A percentile compares a stretch with the other conserved stretches of the same genome.
Evolutionary conservation across 1,139 yeast genomes (phyloP).

Genomic region (Suhomyces guaymorum): DNA sequence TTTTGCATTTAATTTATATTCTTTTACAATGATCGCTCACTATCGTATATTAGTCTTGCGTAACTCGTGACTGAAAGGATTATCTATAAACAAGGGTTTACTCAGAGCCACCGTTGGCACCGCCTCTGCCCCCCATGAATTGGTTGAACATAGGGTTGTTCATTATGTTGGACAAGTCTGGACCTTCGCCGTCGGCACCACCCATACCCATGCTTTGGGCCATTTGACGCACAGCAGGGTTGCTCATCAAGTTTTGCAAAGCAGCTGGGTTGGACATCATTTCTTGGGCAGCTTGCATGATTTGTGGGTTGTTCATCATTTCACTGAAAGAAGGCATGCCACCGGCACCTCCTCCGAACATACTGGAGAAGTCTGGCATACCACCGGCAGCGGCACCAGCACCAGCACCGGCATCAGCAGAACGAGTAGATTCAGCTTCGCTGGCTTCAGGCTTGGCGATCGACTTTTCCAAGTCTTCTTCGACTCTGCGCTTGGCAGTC

Average conservation of each 20-base stretch:
- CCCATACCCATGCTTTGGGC: conserved; percentile 69
- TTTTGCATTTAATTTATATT: background rate
- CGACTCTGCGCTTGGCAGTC: conserved; percentile 84
- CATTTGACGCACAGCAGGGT: conserved; percentile 79
- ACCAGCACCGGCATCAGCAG: conserved; percentile 37
- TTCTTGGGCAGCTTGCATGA: conserved; percentile 90
- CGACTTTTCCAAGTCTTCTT: conserved; percentile 61
- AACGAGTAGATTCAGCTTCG: conserved; percentile 23
- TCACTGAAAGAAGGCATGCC: conserved; percentile 58
- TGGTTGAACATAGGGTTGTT: conserved; percentile 76
- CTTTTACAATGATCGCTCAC: background rate
- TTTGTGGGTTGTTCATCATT: conserved; percentile 83
- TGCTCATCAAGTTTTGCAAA: conserved; percentile 71
- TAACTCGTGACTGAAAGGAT: conserved; percentile 1
- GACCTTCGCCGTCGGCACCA: conserved; percentile 47
- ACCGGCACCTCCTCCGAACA: conserved; percentile 62
- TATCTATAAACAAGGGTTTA: conserved; percentile 1
- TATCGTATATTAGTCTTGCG: background rate
- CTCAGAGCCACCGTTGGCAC: conserved; percentile 8
- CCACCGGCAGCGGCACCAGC: conserved; percentile 64
- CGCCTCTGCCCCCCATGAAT: conserved; percentile 43
- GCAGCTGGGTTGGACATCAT: conserved; percentile 91
- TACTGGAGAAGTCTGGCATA: conserved; percentile 65
- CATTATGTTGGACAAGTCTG: conserved; percentile 70
- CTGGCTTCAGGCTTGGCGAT: conserved; percentile 31